Evolutionary conservation across 441 rosid species (phyloP), one percentile per base, ranked within the genome.

Genomic region (Manihot esculenta): DNA sequence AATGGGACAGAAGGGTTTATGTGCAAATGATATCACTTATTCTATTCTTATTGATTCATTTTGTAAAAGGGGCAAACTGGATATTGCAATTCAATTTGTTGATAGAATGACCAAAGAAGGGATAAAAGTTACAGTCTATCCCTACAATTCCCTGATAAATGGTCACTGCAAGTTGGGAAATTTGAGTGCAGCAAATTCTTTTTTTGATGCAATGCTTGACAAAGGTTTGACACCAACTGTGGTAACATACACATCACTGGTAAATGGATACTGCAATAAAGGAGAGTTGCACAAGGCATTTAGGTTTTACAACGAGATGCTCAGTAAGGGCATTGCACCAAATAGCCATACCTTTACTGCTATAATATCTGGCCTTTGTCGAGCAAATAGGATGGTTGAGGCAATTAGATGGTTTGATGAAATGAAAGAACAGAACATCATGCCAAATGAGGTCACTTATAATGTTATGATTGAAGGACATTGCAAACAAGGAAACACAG

Each of bases 401-500:
- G 99, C 94, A 7, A 74, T 70, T 66, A 79, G 73, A 61, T 72
- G 83, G 75, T 88, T 89, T 61, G 79, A 80, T 24, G 86, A 89
- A 80, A 94, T 94, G 99, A 75, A 71, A 50, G 85, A 74, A 45
- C 70, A 77, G 70, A 80, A 83, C 12, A 33, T 92, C 59, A 57
- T 74, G 76, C 99, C 97, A 66, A 94, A 82, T 76, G 89, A 78
- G 75, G 88, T 94, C 69, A 88, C 95, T 10, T 94, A 89, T 75
- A 94, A 94, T 78, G 90, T 90, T 69, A 70, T 94, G 84, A 92
- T 94, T 5, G 94, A 89, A 77, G 96, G 92, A 59, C 77, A 86
- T 50, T 86, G 94, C 66, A 83, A 72, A 79, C 82, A 77, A 48
- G 94, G 93, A 62, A 79, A 86, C 72, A 80, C 74, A 33, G 58